Percentiles rank a stretch among this genome's conserved stretches.
phyloP scores from a whole-genome alignment of 345 rosid genomes.

The Crucihimalaya himalaica region DNA sequence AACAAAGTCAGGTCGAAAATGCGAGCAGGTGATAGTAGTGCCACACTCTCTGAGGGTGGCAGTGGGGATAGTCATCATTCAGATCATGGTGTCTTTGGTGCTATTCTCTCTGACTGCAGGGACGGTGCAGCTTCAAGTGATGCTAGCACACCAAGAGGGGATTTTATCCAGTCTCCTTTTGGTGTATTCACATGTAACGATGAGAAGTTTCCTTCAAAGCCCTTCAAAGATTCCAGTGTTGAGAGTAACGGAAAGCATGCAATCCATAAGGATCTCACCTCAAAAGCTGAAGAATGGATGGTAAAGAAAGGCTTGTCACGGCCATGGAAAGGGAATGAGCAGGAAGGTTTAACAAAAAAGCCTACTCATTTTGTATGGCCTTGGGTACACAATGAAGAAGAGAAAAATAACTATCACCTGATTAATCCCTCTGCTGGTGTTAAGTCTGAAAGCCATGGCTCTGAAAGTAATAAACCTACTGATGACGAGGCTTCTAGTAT shows the following conservation, averaged over 20 bases:
- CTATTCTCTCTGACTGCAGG: conserved; percentile 54
- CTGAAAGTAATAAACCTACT: conserved; percentile 46
- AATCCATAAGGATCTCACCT: conserved; percentile 60
- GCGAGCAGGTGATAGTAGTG: conserved; percentile 51
- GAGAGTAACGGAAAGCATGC: conserved; percentile 65
- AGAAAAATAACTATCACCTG: conserved; percentile 37
- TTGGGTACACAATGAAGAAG: conserved; percentile 56
- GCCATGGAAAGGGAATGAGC: conserved; percentile 84
- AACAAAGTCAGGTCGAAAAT: conserved; percentile 70
- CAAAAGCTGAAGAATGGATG: conserved; percentile 79
- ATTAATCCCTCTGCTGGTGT: conserved; percentile 44
- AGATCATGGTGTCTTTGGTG: conserved; percentile 56
- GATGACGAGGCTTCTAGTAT: conserved; percentile 53
- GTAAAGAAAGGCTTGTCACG: conserved; percentile 68
- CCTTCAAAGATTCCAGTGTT: conserved; percentile 54
- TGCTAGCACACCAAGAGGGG: conserved; percentile 73
- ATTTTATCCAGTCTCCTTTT: conserved; percentile 50
- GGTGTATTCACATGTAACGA: conserved; percentile 55
- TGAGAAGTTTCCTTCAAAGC: conserved; percentile 46
- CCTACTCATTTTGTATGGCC: conserved; percentile 48
- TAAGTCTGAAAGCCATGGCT: conserved; percentile 46
- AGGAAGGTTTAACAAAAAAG: conserved; percentile 54
- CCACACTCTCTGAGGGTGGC: conserved; percentile 58
- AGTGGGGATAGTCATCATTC: conserved; percentile 59
- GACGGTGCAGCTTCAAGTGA: conserved; percentile 73